Evolutionary conservation across 2,329 filamentous ascomycete species (phyloP), one percentile per base, ranked within the genome.

Genomic region (Penicillium sp.): DNA sequence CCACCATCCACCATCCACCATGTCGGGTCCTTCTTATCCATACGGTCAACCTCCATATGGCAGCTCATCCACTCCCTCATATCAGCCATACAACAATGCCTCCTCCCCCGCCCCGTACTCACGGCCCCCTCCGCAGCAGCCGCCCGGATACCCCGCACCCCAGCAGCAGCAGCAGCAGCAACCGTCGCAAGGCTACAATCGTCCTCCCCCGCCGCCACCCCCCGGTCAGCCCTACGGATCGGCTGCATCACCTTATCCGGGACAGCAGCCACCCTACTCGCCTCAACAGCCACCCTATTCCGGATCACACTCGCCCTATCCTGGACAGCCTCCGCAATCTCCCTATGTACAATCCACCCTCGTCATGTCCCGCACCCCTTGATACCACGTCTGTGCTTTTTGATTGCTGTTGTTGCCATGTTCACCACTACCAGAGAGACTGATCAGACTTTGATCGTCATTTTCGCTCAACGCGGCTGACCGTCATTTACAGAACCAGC

Each of bases 181-280:
- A 32, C 11, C 29, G 29, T 11, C 29, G 35, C 42, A 67, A 51
- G 62, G 60, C 36, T 76, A 76, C 62, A 64, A 62, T 45, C 63
- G 70, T 49, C 68, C 70, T 18, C 68, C 72, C 38, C 70, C 65
- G 36, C 67, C 71, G 45, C 66, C 69, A 54, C 69, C 57, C 45
- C 67, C 68, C 40, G 58, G 59, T 45, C 65, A 68, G 50, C 59
- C 62, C 48, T 69, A 66, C 54, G 64, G 60, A 56, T 57, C 60
- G 24, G 47, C 52, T 53, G 63, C 62, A 48, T 64, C 64, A 49
- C 46, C 54, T 2, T 55, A 54, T 18, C 51, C 51, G 4, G 50
- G 49, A 51, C 52, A 45, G n/a, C 42, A 45, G 40, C 34, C 24
- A 28, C 48, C 41, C 5, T 43, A 49, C 34, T 45, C 51, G 2